Percentiles rank a stretch among this genome's conserved stretches.
These are phyloP conservation scores for Phanerochaete carnosa DNA, from an alignment of 768 basidiomycete species.

Conservation along the genomic window DNA sequence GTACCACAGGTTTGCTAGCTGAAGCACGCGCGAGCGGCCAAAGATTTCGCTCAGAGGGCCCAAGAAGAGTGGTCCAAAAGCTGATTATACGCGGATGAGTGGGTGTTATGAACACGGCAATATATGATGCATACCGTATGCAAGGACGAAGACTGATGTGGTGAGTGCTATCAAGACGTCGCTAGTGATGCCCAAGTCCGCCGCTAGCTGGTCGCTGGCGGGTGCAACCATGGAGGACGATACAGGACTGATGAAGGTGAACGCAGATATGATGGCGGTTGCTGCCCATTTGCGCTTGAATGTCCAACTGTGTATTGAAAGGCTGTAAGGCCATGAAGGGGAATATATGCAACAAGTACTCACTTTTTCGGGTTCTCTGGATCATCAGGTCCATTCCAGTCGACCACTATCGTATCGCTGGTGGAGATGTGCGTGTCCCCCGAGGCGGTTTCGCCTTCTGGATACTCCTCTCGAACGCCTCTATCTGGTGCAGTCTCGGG, in stretches of 20 bases:
- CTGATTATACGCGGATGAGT: conserved; percentile 24
- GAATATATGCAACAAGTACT: not conserved
- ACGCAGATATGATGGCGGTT: conserved; percentile 20
- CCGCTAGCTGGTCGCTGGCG: conserved; percentile 47
- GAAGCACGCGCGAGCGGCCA: conserved; percentile 61
- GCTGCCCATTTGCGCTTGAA: conserved; percentile 55
- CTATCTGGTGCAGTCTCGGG: conserved; percentile 5
- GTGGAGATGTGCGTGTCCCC: not conserved
- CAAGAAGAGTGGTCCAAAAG: conserved; percentile 42
- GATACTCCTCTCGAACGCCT: not conserved
- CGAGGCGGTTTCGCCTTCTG: not conserved
- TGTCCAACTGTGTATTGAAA: conserved; percentile 44
- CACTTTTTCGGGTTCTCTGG: conserved; percentile 34
- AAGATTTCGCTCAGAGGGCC: conserved; percentile 73
- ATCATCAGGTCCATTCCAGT: conserved; percentile 35
- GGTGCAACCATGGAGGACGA: conserved; percentile 78
- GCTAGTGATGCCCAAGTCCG: conserved; percentile 53
- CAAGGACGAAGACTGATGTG: conserved; percentile 57
- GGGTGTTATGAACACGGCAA: not conserved
- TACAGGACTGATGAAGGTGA: conserved; percentile 36
- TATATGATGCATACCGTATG: conserved; percentile 44
- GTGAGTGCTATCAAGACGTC: conserved; percentile 49
- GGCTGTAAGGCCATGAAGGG: not conserved
- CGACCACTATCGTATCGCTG: conserved; percentile 23
- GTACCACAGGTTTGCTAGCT: conserved; percentile 63